Base-by-base conservation (phyloP, 2,329 filamentous ascomycete genomes). In the Fusarium subglutinans region DNA sequence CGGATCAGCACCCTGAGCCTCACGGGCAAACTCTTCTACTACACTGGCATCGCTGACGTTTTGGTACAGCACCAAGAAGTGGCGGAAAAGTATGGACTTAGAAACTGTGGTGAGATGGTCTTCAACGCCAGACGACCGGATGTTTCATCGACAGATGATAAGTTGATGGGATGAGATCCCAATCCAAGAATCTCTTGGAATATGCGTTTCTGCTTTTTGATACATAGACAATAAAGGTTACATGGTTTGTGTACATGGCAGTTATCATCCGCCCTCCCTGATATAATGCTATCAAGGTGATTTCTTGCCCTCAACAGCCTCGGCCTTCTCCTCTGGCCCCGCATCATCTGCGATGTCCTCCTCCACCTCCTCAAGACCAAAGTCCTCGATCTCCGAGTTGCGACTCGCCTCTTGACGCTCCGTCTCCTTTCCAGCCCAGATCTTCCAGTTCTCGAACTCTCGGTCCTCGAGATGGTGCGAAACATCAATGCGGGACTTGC, bases 381-480 rank as follows among this genome's bases (percentile, higher is more conserved):
- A 85, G 41, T 80, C 83, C 54, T 84, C 82, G 65, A 88, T 85
- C 33, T 84, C 83, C 9, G 83, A 80, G 55, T 80, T 83, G 66
- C 81, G 83, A 60, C 80, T 78, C 28, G 83, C 79, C 67, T 86
- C 83, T 53, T 84, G 74, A 63, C 80, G 82, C 64, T 81, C 82
- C 59, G 86, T 83, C 79, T 89, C 81, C 70, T 82, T 83, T 55
- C 79, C 79, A 6, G 95, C 94, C 93, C 94, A 97, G 33, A 79
- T 79, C 87, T 95, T 96, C 96, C 96, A 99, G 72, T 87, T 85
- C 83, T 98, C 94, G 82, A 91, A 97, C 69, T 90, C 87, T 77
- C 88, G 84, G 83, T 97, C 91, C 84, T 99, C 96, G 60, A 98
- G 87, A 71, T 91, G 86, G 90, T 96, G 93, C 74, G 94, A 91